phyloP scores from a whole-genome alignment of 1,284 basidiomycete species.

The Leccinum fuscescens region DNA sequence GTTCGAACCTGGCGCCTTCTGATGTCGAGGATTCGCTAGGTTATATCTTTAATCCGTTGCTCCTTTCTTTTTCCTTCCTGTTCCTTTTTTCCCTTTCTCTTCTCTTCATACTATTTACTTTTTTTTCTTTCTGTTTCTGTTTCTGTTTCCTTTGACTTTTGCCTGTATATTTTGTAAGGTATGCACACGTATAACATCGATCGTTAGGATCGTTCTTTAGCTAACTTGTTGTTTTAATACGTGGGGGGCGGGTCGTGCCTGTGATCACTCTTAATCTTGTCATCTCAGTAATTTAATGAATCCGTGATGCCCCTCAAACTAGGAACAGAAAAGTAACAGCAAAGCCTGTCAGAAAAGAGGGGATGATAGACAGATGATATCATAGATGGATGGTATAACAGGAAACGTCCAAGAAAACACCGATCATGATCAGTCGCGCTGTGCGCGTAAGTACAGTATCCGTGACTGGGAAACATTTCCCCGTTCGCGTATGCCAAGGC shows the following conservation, averaged over 20 bases:
- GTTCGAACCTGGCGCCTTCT: slow-evolving; percentile 27
- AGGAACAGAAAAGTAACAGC: neutral
- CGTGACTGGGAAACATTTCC: neutral
- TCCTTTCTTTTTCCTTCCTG: neutral
- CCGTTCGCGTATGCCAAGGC: neutral
- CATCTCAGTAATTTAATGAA: slow-evolving; percentile 8
- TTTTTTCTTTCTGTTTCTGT: neutral
- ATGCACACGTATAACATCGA: slow-evolving; percentile 15
- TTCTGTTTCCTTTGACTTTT: neutral
- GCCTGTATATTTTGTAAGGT: slow-evolving; percentile 27
- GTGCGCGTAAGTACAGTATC: neutral
- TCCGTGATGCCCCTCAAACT: slow-evolving; percentile 6
- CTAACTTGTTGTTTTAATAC: slow-evolving; percentile 21
- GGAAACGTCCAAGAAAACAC: neutral
- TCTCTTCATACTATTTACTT: neutral
- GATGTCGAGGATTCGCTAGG: slow-evolving; percentile 3
- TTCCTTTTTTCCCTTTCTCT: neutral
- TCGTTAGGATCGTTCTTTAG: slow-evolving; percentile 13
- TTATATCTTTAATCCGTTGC: neutral
- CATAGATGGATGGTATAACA: neutral
- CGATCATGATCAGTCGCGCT: neutral
- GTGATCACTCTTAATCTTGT: neutral
- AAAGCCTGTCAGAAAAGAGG: neutral
- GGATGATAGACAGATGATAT: neutral
- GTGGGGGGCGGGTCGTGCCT: slow-evolving; percentile 3